phyloP scores from a whole-genome alignment of 2,329 filamentous ascomycete genomes.

The Aspergillus hortae region DNA sequence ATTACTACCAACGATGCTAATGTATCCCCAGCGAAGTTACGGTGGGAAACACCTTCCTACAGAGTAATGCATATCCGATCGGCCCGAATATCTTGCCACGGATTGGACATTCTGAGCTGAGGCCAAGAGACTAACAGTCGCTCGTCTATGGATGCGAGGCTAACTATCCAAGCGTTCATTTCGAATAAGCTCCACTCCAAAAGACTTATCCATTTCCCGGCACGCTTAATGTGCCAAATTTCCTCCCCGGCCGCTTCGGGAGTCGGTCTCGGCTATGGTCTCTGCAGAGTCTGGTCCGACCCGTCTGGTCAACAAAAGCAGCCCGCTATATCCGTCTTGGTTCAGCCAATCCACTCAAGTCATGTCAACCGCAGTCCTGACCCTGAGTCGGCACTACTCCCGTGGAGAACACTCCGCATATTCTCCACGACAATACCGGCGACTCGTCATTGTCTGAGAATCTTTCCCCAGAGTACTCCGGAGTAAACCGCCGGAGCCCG shows the following conservation, averaged over 20 bases:
- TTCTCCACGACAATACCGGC: slow-evolving; percentile 14
- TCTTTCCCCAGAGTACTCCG: slow-evolving; percentile 6
- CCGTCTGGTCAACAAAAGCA: neutral
- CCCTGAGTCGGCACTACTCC: slow-evolving; percentile 13
- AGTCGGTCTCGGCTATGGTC: slow-evolving; percentile 4
- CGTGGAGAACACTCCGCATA: slow-evolving; percentile 21
- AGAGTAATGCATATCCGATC: neutral
- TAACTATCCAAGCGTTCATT: neutral
- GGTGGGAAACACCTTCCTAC: too few relatives aligned
- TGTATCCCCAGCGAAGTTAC: too few relatives aligned
- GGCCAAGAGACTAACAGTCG: slow-evolving; percentile 6
- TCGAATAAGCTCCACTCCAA: slow-evolving; percentile 9
- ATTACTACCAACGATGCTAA: too few relatives aligned
- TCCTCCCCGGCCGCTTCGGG: slow-evolving; percentile 1
- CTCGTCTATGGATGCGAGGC: neutral
- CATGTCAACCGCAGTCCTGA: slow-evolving; percentile 3
- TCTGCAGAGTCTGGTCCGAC: neutral
- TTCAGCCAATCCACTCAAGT: slow-evolving; percentile 8
- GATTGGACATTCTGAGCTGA: neutral
- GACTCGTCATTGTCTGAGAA: slow-evolving; percentile 11
- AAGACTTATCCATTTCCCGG: slow-evolving; percentile 11
- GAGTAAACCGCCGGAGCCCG: neutral
- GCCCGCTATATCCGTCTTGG: neutral
- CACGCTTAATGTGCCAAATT: neutral
- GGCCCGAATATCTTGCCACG: neutral